Base-by-base conservation (phyloP, 2,329 filamentous ascomycete genomes). In the Talaromyces amestolkiae region DNA sequence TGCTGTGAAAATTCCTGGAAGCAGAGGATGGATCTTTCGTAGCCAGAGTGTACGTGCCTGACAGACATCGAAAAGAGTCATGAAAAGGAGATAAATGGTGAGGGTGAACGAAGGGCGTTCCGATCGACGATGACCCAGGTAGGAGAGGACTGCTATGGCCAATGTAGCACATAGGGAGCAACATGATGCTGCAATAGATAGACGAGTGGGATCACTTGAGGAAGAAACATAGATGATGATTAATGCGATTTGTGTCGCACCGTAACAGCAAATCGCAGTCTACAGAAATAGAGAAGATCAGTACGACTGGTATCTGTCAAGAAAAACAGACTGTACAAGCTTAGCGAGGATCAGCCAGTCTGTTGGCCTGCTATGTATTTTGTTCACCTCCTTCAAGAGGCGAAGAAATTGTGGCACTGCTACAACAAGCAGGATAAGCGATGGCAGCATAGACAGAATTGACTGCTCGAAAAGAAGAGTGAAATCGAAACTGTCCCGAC, bases 21-120 rank as follows among this genome's bases (percentile, higher is more conserved):
- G 72, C 4, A 3, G 69, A 66, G 19, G 74, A 69, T n/a, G 72
- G 67, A 7, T 65, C 63, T 24, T 69, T 65, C 27, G 79, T 65
- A 70, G 70, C 77, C 39, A 76, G 66, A 3, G 76, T 82, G 60
- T 62, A 31, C 81, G 76, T 3, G 76, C 73, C 41, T 77, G 76
- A n/a, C 74, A 75, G 10, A 73, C 72, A 70, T 82, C 80, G 56
- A 83, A 76, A 2, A 80, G 35, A 10, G 77, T 65, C 0, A 80
- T 77, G 53, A 81, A 63, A 6, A 79, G 67, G 1, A 83, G 75
- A 68, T 82, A 83, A 11, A 78, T 58, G 58, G 69, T 37, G 71
- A 79, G 66, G 19, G 72, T 61, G 24, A 68, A 66, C 10, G 72
- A 74, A 7, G 73, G 73, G 19, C 69, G 67, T 6, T 72, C 64